Base-by-base conservation (phyloP, 352 stramenopile species). In the Globisporangium rhizosaccharum region DNA sequence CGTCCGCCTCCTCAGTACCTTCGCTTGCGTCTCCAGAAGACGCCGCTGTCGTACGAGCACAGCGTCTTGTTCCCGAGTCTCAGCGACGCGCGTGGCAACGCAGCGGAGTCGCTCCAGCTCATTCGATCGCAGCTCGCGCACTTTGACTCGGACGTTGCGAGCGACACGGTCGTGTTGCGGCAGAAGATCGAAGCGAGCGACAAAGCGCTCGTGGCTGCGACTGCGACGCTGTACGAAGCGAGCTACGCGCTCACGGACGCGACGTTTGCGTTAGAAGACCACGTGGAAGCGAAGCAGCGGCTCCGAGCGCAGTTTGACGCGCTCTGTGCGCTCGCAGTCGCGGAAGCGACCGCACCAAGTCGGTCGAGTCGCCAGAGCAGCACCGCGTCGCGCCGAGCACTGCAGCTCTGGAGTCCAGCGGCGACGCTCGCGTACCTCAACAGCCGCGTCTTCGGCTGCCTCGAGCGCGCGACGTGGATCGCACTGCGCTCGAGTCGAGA, bases 161-260 rank as follows among this genome's bases (percentile, higher is more conserved):
- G 67, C 49, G 85, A 94, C 50, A 88, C 79, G 5, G 65, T 70
- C 26, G 73, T 88, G 3, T 62, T 94, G 15, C 85, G 86, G 23
- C 67, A 74, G 1, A 94, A 94, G 62, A 92, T 92, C 56, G 85
- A 92, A 46, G 61, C 52, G n/a, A 75, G 82, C 2, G 79, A 92
- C 59, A 79, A 72, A 41, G 71, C 68, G 1, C 71, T 88, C 28
- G 83, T 75, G 1, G 59, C 75, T 25, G 76, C 80, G 1, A 79
- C 83, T 20, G 76, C 71, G 3, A 48, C 78, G 23, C 70, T 87
- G 23, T 75, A 83, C 26, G 67, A 65, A 51, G 72, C 70, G 26
- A 81, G 78, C n/a, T 88, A 89, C 49, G 70, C 70, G 28, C 61
- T 88, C 15, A 90, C 71, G 2, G 85, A 92, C 51, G 69, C 65